These are phyloP conservation scores for Pezicula radicicola DNA, from an alignment of 2,329 filamentous ascomycete genomes.

Conservation along the genomic window DNA sequence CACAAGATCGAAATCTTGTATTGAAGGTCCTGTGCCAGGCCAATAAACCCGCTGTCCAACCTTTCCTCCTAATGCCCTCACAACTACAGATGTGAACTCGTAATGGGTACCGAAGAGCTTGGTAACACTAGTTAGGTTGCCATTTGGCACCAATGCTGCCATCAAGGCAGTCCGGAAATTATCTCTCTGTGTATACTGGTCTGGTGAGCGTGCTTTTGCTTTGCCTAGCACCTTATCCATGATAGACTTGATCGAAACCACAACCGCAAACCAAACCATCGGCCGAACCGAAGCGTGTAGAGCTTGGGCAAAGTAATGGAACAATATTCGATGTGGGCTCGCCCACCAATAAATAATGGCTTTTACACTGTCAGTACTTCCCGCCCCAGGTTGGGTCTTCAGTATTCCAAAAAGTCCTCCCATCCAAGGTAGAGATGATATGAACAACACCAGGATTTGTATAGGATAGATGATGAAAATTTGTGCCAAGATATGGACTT, in stretches of 20 bases:
- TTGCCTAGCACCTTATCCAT: slow-evolving; percentile 39
- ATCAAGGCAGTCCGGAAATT: slow-evolving; percentile 43
- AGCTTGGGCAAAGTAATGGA: slow-evolving; percentile 45
- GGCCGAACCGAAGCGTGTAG: slow-evolving; percentile 25
- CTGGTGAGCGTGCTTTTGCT: slow-evolving; percentile 29
- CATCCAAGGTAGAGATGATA: slow-evolving; percentile 44
- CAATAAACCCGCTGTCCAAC: slow-evolving; percentile 53
- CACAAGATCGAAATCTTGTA: slow-evolving; percentile 52
- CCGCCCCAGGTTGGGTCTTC: slow-evolving; percentile 28
- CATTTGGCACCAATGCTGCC: slow-evolving; percentile 39
- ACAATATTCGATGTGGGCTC: slow-evolving; percentile 40
- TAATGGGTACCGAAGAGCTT: slow-evolving; percentile 52
- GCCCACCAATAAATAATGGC: slow-evolving; percentile 48
- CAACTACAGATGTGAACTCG: slow-evolving; percentile 47
- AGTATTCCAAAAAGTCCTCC: slow-evolving; percentile 43
- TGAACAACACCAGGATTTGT: slow-evolving; percentile 33
- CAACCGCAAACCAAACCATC: slow-evolving; percentile 13
- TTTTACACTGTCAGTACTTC: slow-evolving; percentile 32
- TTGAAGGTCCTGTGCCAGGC: slow-evolving; percentile 51
- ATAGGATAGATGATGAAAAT: slow-evolving; percentile 42
- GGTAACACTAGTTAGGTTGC: slow-evolving; percentile 43
- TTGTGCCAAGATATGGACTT: slow-evolving; percentile 42
- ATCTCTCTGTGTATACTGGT: slow-evolving; percentile 31
- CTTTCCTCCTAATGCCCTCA: slow-evolving; percentile 49
- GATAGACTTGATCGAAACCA: slow-evolving; percentile 36